Percentiles rank a stretch among this genome's conserved stretches.
phyloP scores from a whole-genome alignment of 192 early-diverging fungal species.

The Umbelopsis sp. region DNA sequence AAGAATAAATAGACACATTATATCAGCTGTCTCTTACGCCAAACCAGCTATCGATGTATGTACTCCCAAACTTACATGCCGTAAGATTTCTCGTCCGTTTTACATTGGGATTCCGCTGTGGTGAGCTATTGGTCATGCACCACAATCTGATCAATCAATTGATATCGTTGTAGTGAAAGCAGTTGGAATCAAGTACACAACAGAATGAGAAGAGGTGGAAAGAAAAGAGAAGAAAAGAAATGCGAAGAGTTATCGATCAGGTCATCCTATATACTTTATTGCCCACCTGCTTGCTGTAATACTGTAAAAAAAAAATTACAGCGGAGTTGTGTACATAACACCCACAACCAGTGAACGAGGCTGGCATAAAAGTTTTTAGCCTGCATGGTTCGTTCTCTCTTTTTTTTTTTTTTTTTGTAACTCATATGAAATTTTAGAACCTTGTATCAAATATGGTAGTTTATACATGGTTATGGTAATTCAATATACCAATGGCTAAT shows the following conservation, averaged over 20 bases:
- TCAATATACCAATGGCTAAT: neutral
- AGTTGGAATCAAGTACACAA: neutral
- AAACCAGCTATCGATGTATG: neutral
- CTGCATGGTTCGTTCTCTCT: neutral
- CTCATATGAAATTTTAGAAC: neutral
- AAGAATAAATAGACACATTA: neutral
- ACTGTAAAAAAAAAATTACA: neutral
- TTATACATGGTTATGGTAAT: slow-evolving; percentile 10
- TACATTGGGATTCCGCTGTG: slow-evolving; percentile 10
- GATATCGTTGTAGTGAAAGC: neutral
- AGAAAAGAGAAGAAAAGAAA: neutral
- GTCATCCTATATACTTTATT: neutral
- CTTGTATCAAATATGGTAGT: slow-evolving; percentile 11
- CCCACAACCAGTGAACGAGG: too few relatives aligned
- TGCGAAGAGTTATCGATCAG: neutral
- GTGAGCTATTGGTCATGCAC: slow-evolving; percentile 14
- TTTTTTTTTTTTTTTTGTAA: slow-evolving; percentile 1
- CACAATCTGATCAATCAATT: slow-evolving; percentile 9
- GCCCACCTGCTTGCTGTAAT: neutral
- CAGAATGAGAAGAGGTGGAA: neutral
- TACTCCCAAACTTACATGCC: neutral
- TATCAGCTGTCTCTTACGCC: too few relatives aligned
- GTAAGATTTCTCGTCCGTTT: slow-evolving; percentile 8
- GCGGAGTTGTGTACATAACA: neutral
- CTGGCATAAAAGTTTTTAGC: too few relatives aligned